phyloP scores from a whole-genome alignment of 805 yeast genomes.

The Sugiyamaella boreocaroliniensis region DNA sequence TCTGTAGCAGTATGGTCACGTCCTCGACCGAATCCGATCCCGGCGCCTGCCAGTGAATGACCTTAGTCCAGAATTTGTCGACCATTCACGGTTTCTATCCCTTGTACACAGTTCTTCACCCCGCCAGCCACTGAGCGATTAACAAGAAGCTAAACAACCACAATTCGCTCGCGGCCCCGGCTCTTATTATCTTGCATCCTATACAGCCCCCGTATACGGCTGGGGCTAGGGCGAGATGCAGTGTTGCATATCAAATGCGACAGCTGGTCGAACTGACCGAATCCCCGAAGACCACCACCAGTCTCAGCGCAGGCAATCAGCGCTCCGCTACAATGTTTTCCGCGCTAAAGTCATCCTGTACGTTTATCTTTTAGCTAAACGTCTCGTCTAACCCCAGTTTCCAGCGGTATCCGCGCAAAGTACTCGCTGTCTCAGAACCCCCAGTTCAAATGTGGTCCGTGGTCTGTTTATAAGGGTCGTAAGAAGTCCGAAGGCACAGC shows the following conservation, averaged over 20 bases:
- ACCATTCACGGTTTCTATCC: background rate
- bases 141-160: no score
- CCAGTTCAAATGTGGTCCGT: slow-evolving; percentile 66
- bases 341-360: slow-evolving; percentile 20
- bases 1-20: slow-evolving; percentile 55
- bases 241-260: background rate
- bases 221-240: background rate
- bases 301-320: background rate
- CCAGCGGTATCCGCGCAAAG: slow-evolving; percentile 30
- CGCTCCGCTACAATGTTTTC: slow-evolving; percentile 12
- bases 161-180: background rate
- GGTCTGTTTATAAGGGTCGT: slow-evolving; percentile 84
- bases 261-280: background rate
- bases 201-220: background rate
- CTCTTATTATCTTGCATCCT: background rate
- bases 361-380: slow-evolving; percentile 1
- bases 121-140: no score
- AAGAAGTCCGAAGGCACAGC: slow-evolving; percentile 37
- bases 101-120: no score
- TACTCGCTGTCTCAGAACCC: slow-evolving; percentile 69
- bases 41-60: slow-evolving; percentile 4
- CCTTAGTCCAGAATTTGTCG: slow-evolving; percentile 32
- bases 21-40: slow-evolving; percentile 3
- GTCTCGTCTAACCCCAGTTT: slow-evolving; percentile 9
- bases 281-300: no score